Base-by-base conservation (phyloP, 179 eudicot genomes). In the Corrigiola litoralis region DNA sequence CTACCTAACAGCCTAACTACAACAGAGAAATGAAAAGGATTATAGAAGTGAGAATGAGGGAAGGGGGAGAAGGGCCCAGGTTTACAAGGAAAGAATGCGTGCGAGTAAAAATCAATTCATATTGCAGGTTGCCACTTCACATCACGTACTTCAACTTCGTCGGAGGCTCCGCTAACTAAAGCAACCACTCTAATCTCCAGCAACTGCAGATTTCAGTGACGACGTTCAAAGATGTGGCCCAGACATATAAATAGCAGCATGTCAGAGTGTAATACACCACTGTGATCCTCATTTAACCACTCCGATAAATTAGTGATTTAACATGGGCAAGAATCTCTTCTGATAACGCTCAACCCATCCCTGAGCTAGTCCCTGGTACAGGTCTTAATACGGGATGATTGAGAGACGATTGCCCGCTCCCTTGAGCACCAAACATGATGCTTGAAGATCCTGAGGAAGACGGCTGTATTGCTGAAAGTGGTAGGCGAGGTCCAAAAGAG, bases 391-490 rank as follows among this genome's bases (percentile, higher is more conserved):
- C 77, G 2, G 83, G 80, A 67, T 80, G 85, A 73, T 72, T 69
- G 38, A 72, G 68, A 75, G 78, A 62, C 68, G 81, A 44, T 71
- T 80, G 89, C 25, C 79, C 67, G 49, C 80, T 72, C 32, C 79
- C 74, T 46, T 80, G 68, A 56, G 77, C 60, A 51, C 73, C 74
- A 55, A 80, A 84, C 84, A 79, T 65, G 14, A 62, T 64, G 69
- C 67, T 76, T 45, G 80, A 68, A 38, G 76, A 38, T 44, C 75
- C 76, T 2, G 92, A 75, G 12, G 90, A 72, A 14, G 88, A 68
- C 62, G 89, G 89, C 63, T 87, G 84, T 61, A 90, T 77, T 42
- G 92, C 86, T 17, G 95, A 82, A 32, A 85, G 86, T 8, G 89
- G 97, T 56, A 87, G 69, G 53, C 88, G 84, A 0, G 89, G 88